phyloP scores from a whole-genome alignment of 164 flowering plant genomes.

The Annona squamosa region DNA sequence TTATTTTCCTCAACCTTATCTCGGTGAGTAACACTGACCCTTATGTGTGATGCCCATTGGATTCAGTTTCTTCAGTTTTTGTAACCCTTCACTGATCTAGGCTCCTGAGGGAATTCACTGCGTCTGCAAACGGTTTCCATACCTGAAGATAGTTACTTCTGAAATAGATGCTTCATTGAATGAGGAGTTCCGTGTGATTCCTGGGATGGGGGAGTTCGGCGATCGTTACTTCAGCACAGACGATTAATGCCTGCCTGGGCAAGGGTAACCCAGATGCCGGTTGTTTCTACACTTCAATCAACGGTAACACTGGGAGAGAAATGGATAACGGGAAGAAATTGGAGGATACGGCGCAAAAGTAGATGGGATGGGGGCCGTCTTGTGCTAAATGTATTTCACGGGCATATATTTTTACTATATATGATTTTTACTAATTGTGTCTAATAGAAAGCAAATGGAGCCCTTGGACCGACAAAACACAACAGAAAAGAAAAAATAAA shows the following conservation, averaged over 20 bases:
- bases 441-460: no score
- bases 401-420: no score
- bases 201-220: constrained; percentile 97
- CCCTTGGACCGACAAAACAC: no score
- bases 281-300: background rate
- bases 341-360: background rate
- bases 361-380: constrained; percentile 7
- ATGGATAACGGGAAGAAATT: constrained; percentile 5
- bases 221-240: constrained; percentile 97
- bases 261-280: background rate
- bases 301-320: background rate
- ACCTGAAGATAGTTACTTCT: constrained; percentile 78
- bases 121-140: constrained; percentile 81
- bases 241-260: constrained; percentile 34
- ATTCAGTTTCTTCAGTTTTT: background rate
- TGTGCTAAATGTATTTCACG: no score
- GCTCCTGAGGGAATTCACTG: constrained; percentile 95
- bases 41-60: background rate
- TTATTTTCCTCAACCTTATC: constrained; percentile 83
- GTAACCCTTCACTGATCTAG: constrained; percentile 21
- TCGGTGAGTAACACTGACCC: constrained; percentile 45
- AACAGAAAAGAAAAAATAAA: no score
- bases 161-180: constrained; percentile 77
- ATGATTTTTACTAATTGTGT: no score
- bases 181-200: constrained; percentile 82